Percentiles rank a stretch among this genome's conserved stretches.
Evolutionary conservation across 2,329 filamentous ascomycete species (phyloP).

Genomic region (Scorias spongiosa): DNA sequence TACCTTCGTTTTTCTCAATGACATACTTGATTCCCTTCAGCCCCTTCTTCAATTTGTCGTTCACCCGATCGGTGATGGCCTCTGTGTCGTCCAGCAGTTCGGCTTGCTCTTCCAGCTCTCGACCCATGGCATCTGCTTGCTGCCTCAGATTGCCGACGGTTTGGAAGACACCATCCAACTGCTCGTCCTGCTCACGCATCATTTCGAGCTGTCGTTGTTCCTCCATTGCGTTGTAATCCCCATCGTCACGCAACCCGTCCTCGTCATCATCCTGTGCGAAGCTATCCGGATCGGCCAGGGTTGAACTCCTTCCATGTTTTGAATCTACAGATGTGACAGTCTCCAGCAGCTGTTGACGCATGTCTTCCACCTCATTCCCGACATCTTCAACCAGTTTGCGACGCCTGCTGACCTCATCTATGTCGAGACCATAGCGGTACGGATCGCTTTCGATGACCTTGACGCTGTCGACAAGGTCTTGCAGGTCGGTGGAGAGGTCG

Average conservation of each 20-base stretch:
- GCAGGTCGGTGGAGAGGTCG: conserved; percentile 65
- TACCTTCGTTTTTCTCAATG: conserved; percentile 80
- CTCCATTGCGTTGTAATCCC: conserved; percentile 56
- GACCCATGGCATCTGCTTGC: conserved; percentile 90
- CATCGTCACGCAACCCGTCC: conserved; percentile 28
- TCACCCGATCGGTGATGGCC: conserved; percentile 69
- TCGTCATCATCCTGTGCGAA: conserved; percentile 27
- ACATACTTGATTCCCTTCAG: conserved; percentile 76
- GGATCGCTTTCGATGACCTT: conserved; percentile 77
- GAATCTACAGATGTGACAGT: conserved; percentile 30
- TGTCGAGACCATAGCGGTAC: conserved; percentile 69
- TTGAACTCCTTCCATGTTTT: conserved; percentile 22
- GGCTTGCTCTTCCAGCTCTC: conserved; percentile 87
- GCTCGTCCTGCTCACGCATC: conserved; percentile 88
- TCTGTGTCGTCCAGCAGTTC: conserved; percentile 82
- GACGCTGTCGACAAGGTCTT: conserved; percentile 77
- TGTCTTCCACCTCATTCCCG: conserved; percentile 74
- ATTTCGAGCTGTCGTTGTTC: conserved; percentile 81
- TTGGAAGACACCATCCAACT: conserved; percentile 80
- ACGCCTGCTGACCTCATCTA: conserved; percentile 66
- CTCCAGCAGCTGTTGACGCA: conserved; percentile 66
- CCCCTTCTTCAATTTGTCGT: conserved; percentile 69
- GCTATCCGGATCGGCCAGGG: conserved; percentile 43
- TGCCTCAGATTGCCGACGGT: conserved; percentile 81
- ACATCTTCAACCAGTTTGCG: conserved; percentile 76